Percentiles rank a stretch among this genome's conserved stretches.
Conservation (phyloP, 2,329 filamentous ascomycete genomes). For the Verticillium dahliae region DNA sequence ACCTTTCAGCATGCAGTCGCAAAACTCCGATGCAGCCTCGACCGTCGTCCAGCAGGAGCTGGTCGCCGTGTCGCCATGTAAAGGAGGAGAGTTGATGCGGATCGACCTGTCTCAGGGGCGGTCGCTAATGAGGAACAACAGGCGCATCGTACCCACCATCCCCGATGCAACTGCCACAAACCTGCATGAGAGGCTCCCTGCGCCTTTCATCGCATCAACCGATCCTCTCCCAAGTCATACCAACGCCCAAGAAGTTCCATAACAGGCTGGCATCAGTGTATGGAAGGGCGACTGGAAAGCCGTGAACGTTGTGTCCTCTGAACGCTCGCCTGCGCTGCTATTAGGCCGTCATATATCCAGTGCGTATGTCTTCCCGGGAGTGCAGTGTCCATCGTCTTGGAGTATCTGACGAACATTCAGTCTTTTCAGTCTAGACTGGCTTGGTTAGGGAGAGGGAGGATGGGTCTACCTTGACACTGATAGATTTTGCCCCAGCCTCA, state of each 20-base stretch:
- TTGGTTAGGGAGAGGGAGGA: no score
- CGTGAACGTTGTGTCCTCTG: background rate
- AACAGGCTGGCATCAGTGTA: background rate
- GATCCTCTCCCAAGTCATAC: background rate
- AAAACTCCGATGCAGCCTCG: background rate
- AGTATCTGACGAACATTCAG: no score
- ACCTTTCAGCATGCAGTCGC: background rate
- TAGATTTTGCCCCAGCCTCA: background rate
- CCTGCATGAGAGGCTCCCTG: background rate
- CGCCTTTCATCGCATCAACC: background rate
- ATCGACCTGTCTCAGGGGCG: background rate
- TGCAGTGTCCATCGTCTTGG: no score
- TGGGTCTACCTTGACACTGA: background rate
- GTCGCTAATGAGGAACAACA: background rate
- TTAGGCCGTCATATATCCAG: no score
- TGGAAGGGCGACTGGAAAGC: background rate
- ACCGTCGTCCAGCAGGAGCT: background rate
- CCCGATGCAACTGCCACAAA: background rate
- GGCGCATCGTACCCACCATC: background rate
- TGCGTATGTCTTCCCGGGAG: no score
- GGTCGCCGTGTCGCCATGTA: background rate
- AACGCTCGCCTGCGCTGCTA: no score
- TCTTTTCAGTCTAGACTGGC: no score
- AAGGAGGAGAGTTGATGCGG: background rate
- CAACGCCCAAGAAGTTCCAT: background rate